A percentile compares a stretch with the other conserved stretches of the same genome.
Evolutionary conservation across 129 eudicot species (phyloP).

Genomic region (Sambucus nigra): DNA sequence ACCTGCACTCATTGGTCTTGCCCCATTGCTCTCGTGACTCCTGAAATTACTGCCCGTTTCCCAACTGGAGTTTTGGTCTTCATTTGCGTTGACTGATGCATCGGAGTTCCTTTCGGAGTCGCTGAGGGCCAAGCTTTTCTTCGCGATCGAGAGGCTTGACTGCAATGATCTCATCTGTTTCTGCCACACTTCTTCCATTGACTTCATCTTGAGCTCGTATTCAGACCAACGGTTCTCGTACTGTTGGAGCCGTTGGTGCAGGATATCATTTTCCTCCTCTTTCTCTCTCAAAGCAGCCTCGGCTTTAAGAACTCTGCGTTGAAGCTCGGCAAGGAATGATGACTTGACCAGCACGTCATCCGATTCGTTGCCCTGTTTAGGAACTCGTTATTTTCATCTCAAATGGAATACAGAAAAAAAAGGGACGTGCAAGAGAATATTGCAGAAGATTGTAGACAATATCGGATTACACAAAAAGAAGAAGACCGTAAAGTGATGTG

Average conservation of each 20-base stretch:
- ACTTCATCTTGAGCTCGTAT: constrained; percentile 76
- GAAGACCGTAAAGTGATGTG: no score
- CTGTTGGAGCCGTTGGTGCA: constrained; percentile 68
- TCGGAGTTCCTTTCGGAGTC: constrained; percentile 62
- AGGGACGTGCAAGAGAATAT: no score
- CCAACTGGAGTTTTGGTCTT: constrained; percentile 42
- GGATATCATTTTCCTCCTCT: constrained; percentile 76
- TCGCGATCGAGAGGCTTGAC: constrained; percentile 95
- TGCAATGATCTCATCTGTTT: constrained; percentile 80
- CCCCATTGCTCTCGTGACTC: constrained; percentile 31
- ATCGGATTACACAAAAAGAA: no score
- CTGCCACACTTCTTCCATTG: constrained; percentile 97
- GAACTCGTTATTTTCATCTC: constrained; percentile 8
- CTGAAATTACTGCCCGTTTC: constrained; percentile 36
- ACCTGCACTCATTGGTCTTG: constrained; percentile 59
- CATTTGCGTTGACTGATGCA: constrained; percentile 56
- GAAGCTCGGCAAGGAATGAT: constrained; percentile 82
- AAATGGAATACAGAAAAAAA: not conserved
- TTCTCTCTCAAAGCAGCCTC: constrained; percentile 65
- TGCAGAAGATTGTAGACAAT: no score
- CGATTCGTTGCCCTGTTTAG: constrained; percentile 56
- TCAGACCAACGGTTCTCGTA: constrained; percentile 76
- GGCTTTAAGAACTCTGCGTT: constrained; percentile 62
- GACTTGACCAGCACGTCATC: constrained; percentile 89
- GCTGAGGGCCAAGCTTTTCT: constrained; percentile 63